A percentile compares a stretch with the other conserved stretches of the same genome.
These are phyloP conservation scores for Fusarium temperatum DNA, from an alignment of 2,329 filamentous ascomycete species.

Conservation along the genomic window DNA sequence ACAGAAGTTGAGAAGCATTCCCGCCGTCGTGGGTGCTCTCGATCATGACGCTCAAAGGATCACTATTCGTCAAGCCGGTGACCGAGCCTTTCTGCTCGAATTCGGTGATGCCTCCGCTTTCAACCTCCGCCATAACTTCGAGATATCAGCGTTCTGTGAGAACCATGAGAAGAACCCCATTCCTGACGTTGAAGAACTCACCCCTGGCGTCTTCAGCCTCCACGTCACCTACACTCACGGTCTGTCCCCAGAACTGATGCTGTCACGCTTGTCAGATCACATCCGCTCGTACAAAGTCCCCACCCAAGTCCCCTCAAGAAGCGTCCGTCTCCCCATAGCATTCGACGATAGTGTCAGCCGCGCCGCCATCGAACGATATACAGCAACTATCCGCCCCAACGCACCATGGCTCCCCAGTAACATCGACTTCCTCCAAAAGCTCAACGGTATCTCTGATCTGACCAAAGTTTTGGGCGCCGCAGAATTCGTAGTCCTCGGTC, in stretches of 20 bases:
- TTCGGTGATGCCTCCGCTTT: slow-evolving; percentile 45
- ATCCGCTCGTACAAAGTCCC: slow-evolving; percentile 37
- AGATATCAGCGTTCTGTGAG: slow-evolving; percentile 48
- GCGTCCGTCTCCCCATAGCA: slow-evolving; percentile 49
- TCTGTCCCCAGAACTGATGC: slow-evolving; percentile 29
- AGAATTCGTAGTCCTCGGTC: slow-evolving; percentile 49
- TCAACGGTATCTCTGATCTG: slow-evolving; percentile 47
- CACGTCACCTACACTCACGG: slow-evolving; percentile 44
- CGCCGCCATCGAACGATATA: slow-evolving; percentile 67
- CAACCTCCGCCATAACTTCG: slow-evolving; percentile 45
- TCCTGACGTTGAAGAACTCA: slow-evolving; percentile 43
- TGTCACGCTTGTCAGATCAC: slow-evolving; percentile 34
- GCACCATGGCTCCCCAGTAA: slow-evolving; percentile 72
- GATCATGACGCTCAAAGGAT: slow-evolving; percentile 25
- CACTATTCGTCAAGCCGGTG: slow-evolving; percentile 45
- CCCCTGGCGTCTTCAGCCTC: slow-evolving; percentile 48
- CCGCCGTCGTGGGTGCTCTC: slow-evolving; percentile 28
- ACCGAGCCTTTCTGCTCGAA: slow-evolving; percentile 48
- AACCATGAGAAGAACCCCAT: slow-evolving; percentile 43
- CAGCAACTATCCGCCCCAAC: slow-evolving; percentile 67
- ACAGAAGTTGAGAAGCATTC: not conserved
- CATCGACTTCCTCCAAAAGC: slow-evolving; percentile 58
- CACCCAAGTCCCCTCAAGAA: slow-evolving; percentile 42
- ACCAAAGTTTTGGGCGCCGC: slow-evolving; percentile 44
- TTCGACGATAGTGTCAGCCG: slow-evolving; percentile 52